Evolutionary conservation across 1,284 basidiomycete genomes (phyloP).

Genomic region (Cutaneotrichosporon sp.): DNA sequence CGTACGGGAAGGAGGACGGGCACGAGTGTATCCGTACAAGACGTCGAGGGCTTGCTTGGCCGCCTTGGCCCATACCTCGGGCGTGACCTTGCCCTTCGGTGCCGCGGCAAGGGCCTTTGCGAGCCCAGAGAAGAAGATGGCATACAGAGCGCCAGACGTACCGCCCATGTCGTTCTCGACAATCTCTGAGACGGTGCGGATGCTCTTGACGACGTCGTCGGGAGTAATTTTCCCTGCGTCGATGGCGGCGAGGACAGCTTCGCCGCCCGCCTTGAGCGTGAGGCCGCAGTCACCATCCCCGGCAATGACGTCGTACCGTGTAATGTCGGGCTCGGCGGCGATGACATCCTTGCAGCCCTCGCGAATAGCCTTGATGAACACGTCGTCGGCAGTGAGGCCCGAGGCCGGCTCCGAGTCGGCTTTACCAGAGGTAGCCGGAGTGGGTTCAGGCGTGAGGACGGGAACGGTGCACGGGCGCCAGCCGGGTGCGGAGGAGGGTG

Average conservation of each 20-base stretch:
- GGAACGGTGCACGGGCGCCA: constrained; percentile 53
- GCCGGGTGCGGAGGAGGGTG: constrained; percentile 66
- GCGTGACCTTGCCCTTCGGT: constrained; percentile 44
- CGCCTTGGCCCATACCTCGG: constrained; percentile 61
- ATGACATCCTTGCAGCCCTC: constrained; percentile 67
- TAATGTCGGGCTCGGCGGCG: constrained; percentile 78
- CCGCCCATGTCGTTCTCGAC: constrained; percentile 83
- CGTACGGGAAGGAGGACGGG: constrained; percentile 82
- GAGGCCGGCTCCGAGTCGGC: neutral
- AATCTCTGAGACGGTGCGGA: constrained; percentile 63
- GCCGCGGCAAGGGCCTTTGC: constrained; percentile 47
- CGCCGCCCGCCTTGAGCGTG: constrained; percentile 70
- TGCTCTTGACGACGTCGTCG: constrained; percentile 59
- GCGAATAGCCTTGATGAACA: constrained; percentile 51
- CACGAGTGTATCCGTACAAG: constrained; percentile 81
- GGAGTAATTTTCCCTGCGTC: constrained; percentile 54
- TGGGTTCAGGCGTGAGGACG: constrained; percentile 6
- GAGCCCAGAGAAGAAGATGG: constrained; percentile 81
- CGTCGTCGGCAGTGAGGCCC: constrained; percentile 8
- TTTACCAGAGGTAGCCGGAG: constrained; percentile 3
- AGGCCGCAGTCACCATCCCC: constrained; percentile 64
- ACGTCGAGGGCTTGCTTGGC: constrained; percentile 61
- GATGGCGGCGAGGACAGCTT: constrained; percentile 50
- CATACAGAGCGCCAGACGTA: constrained; percentile 85
- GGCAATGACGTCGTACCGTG: constrained; percentile 71